A percentile compares a stretch with the other conserved stretches of the same genome.
Evolutionary conservation across 2,329 filamentous ascomycete species (phyloP).

Genomic region (Claviceps maximensis): DNA sequence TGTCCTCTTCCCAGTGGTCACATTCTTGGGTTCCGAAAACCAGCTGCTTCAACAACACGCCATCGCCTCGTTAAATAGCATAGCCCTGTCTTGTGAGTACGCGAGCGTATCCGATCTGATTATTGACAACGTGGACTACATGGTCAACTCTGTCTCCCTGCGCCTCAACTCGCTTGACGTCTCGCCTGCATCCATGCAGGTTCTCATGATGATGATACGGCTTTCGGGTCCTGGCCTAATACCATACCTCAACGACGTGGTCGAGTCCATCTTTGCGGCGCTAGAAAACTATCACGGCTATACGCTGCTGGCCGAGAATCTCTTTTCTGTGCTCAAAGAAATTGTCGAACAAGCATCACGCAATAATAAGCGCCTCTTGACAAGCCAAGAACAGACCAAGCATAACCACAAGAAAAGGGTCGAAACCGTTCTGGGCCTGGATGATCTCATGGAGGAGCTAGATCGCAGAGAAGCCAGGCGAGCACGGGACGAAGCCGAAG

Average conservation of each 20-base stretch:
- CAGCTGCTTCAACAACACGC: slow-evolving; percentile 63
- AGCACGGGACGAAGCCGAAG: slow-evolving; percentile 23
- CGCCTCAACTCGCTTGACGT: slow-evolving; percentile 87
- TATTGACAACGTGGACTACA: slow-evolving; percentile 86
- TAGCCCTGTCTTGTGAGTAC: slow-evolving; percentile 69
- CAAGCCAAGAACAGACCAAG: slow-evolving; percentile 22
- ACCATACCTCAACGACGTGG: slow-evolving; percentile 81
- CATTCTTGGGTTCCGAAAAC: slow-evolving; percentile 65
- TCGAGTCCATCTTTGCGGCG: slow-evolving; percentile 81
- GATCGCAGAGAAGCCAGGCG: slow-evolving; percentile 36
- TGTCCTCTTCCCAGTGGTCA: slow-evolving; percentile 78
- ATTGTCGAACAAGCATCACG: slow-evolving; percentile 72
- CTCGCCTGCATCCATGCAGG: slow-evolving; percentile 79
- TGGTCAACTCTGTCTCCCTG: slow-evolving; percentile 83
- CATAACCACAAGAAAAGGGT: slow-evolving; percentile 30
- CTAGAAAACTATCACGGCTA: slow-evolving; percentile 96
- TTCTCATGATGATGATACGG: slow-evolving; percentile 86
- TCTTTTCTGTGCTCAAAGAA: slow-evolving; percentile 72
- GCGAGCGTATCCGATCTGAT: slow-evolving; percentile 62
- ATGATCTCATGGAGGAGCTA: slow-evolving; percentile 42
- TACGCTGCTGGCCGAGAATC: slow-evolving; percentile 64
- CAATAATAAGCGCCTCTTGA: slow-evolving; percentile 34
- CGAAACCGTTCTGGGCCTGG: slow-evolving; percentile 22
- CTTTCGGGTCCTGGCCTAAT: slow-evolving; percentile 71
- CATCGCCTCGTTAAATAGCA: slow-evolving; percentile 65